Evolutionary conservation across 768 basidiomycete genomes (phyloP).

Genomic region (Trametes elegans): DNA sequence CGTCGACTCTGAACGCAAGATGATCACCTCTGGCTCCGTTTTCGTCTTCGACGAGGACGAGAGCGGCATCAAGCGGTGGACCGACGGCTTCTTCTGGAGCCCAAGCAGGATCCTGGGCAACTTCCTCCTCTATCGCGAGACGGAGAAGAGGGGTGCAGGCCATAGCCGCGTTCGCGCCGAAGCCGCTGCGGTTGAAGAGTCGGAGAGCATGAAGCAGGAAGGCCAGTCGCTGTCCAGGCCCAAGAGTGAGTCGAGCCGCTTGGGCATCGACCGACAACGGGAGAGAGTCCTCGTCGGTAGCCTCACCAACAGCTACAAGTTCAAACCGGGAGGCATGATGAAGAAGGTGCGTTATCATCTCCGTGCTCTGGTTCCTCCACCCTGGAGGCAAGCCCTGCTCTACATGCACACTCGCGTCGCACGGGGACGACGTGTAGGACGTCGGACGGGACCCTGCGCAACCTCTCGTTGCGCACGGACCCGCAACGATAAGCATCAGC

Average conservation of each 20-base stretch:
- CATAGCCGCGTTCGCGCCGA: conserved; percentile 53
- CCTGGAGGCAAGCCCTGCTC: too few relatives aligned
- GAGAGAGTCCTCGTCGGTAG: conserved; percentile 87
- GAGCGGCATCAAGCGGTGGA: conserved; percentile 97
- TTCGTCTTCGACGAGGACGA: conserved; percentile 98
- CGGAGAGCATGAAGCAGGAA: conserved; percentile 26
- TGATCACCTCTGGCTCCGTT: conserved; percentile 91
- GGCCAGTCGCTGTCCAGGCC: conserved; percentile 59
- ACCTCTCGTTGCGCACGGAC: not conserved
- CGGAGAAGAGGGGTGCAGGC: conserved; percentile 75
- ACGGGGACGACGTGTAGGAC: too few relatives aligned
- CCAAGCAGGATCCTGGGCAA: conserved; percentile 92
- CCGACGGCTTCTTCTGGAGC: conserved; percentile 96
- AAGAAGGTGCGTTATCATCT: conserved; percentile 73
- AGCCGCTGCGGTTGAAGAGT: conserved; percentile 41
- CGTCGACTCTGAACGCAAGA: conserved; percentile 87
- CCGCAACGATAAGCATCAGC: conserved; percentile 7
- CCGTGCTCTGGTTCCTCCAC: too few relatives aligned
- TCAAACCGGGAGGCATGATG: conserved; percentile 91
- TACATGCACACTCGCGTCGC: not conserved
- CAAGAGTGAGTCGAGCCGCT: conserved; percentile 47
- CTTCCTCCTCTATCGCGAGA: conserved; percentile 93
- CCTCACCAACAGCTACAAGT: conserved; percentile 90
- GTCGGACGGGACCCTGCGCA: not conserved
- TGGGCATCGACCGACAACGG: conserved; percentile 63